Evolutionary conservation across 352 stramenopile genomes (phyloP), one percentile per base, ranked within the genome.

Genomic region (Phytopythium sindhum): DNA sequence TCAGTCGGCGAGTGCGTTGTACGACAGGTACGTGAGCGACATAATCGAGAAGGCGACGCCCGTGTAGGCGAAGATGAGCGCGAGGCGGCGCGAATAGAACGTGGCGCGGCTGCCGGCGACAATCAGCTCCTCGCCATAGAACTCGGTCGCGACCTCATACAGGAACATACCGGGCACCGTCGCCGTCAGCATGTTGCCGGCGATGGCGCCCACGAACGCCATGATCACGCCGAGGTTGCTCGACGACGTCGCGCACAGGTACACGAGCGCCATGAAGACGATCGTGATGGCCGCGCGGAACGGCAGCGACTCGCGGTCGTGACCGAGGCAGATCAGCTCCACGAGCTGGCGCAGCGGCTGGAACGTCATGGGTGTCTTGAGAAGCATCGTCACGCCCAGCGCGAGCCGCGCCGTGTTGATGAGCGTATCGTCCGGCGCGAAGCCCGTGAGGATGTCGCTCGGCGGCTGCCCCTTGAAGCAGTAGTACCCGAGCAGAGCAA

Each of bases 301-400:
- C 48, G 74, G 63, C 45, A 95, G 57, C 53, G 75, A 89, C 77
- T 89, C 75, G 52, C 84, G 80, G 57, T 88, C 75, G 66, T 89
- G 84, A 42, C 84, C 84, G 7, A 93, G 64, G 65, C 78, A 90
- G 47, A 76, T 79, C 60, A 93, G 77, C 69, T 93, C 81, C 33
- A 91, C 73, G 33, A 86, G 78, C 53, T 93, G 84, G 53, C 82
- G 84, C 63, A 95, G 66, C 51, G 86, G 86, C 69, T 95, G 86
- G 78, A 92, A 95, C 7, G 81, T 91, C 81, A 95, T 91, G 5
- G 86, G 86, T 35, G 84, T 91, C 77, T 93, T 92, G 61, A 90
- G 71, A 42, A 95, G 67, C 84, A 91, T 91, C 50, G 80, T 90
- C 21, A 80, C 60, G 11, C 84, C 86, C 21, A 95, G 73, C 21